Conservation (phyloP, 257 asterid genomes). For the Capsicum pubescens region DNA sequence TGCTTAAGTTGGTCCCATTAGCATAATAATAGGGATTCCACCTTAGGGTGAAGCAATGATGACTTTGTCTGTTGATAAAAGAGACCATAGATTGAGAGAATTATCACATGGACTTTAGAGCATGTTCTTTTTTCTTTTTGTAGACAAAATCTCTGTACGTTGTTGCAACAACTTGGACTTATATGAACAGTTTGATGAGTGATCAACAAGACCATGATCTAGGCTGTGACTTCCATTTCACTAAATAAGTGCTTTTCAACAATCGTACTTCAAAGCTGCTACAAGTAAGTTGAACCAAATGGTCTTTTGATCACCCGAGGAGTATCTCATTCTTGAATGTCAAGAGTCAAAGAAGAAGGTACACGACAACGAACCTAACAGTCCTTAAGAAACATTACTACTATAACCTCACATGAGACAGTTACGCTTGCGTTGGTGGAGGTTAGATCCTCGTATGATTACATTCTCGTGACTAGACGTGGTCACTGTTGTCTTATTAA, state of each 20-base stretch:
- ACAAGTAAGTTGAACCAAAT: not conserved
- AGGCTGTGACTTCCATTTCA: not conserved
- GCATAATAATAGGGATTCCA: slow-evolving; percentile 31
- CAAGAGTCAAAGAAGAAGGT: not conserved
- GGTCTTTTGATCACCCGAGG: not conserved
- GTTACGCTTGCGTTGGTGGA: not conserved
- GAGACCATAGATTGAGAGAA: slow-evolving; percentile 17
- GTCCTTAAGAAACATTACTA: no score
- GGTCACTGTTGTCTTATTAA: not conserved
- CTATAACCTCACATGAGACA: not conserved
- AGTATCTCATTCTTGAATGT: no score
- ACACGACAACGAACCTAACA: not conserved
- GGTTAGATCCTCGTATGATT: not conserved
- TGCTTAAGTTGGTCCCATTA: slow-evolving; percentile 35
- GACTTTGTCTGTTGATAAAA: slow-evolving; percentile 26
- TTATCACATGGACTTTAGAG: slow-evolving; percentile 34
- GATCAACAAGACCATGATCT: not conserved
- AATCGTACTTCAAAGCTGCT: not conserved
- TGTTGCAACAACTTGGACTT: not conserved
- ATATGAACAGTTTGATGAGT: not conserved
- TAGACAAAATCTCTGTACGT: not conserved
- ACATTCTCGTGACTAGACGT: not conserved
- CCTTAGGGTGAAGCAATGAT: slow-evolving; percentile 28
- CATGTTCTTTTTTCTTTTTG: not conserved
- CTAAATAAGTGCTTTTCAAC: no score